phyloP scores from a whole-genome alignment of 2,329 filamentous ascomycete species.

The Aspergillus japonicus region DNA sequence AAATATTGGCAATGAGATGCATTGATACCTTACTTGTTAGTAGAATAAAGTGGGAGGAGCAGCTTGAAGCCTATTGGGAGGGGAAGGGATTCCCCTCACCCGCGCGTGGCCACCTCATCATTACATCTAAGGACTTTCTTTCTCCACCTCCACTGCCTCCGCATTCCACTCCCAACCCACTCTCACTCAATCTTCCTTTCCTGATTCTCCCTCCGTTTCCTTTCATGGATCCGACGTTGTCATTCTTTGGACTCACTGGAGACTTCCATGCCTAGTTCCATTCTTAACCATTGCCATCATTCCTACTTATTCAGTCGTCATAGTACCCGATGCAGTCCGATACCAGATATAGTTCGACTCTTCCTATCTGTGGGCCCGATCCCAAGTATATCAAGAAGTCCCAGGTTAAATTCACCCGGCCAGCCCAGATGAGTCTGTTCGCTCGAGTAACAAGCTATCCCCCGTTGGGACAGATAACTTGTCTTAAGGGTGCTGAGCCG shows the following conservation, averaged over 20 bases:
- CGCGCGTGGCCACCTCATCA: conserved; percentile 11
- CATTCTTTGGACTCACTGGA: not conserved
- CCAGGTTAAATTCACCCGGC: conserved; percentile 24
- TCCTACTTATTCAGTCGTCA: not conserved
- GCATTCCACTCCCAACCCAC: not conserved
- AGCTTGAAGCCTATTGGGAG: too few species aligned
- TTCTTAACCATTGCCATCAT: not conserved
- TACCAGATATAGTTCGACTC: conserved; percentile 16
- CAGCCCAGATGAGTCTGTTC: conserved; percentile 50
- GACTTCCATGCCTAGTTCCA: not conserved
- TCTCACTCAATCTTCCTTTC: not conserved
- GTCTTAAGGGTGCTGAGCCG: conserved; percentile 45
- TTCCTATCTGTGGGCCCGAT: conserved; percentile 21
- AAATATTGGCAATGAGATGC: not conserved
- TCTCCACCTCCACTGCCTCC: not conserved
- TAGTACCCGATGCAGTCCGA: conserved; percentile 13
- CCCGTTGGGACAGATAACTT: conserved; percentile 72
- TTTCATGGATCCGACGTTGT: not conserved
- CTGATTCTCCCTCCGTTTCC: not conserved
- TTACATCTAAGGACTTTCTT: too few species aligned
- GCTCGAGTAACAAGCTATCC: conserved; percentile 64
- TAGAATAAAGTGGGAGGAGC: not conserved
- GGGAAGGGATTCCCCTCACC: conserved; percentile 12
- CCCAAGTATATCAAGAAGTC: conserved; percentile 12
- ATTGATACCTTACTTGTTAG: not conserved